Base-by-base conservation (phyloP, 192 early-diverging fungal species). In the Coemansia sp. region DNA sequence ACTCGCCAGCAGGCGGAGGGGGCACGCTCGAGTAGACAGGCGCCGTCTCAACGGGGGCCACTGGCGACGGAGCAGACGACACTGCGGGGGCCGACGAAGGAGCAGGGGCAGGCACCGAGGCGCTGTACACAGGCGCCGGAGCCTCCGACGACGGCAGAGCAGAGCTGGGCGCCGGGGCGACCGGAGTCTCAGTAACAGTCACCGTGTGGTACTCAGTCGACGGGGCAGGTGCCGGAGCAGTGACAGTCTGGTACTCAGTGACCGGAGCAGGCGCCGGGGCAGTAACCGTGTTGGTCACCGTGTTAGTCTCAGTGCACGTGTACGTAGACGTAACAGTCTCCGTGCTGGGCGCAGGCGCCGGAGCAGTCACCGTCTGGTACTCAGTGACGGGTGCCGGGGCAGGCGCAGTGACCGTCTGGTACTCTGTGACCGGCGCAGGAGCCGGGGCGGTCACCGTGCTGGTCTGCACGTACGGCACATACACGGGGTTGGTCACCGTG, bases 401-500 rank as follows among this genome's bases (percentile, higher is more conserved):
- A 0, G 65, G 54, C 5, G 48, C 69, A 3, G 62, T 64, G 46
- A 55, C 61, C 3, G 68, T 64, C 27, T 54, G 53, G 53, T 39
- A 41, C 21, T 33, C 57, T 0, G 64, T 67, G 13, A 50, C 53
- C 12, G 74, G 62, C 51, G 45, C 55, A 22, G 55, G 55, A 2
- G 70, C 70, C 10, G 70, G 70, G 0, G 64, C 60, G 11, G 69
- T 71, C 12, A 67, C 71, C 0, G 59, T 53, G 61, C 71, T 74
- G 48, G 71, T 74, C 64, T 77, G 73, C 48, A 77, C 73, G 25
- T 77, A 77, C 2, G 73, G 73, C 19, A 77, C 73, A 27, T 77
- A 77, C 0, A 77, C 73, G 14, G 73, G 73, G 63, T 70, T 66
- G 46, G 73, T 77, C 6, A 70, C 42, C 0, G 73, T 70, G 9